Evolutionary conservation across 2,329 filamentous ascomycete genomes (phyloP), one percentile per base, ranked within the genome.

Genomic region (Ceratocystis colombiana): DNA sequence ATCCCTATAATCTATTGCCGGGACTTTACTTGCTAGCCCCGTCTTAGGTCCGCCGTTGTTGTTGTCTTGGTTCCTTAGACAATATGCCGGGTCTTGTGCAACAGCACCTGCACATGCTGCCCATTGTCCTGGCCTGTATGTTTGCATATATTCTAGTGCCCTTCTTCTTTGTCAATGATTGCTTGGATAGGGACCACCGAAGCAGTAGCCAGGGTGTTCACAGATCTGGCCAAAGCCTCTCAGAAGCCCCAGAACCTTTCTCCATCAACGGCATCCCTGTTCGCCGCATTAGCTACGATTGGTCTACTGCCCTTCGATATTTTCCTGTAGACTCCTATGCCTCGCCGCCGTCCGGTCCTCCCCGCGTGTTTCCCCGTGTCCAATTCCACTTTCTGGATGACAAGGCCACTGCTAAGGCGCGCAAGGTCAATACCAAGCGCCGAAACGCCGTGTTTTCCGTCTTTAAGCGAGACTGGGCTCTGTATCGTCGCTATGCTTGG

Each of bases 401-500:
- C 62, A n/a, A 44, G n/a, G 37, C 33, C 17, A 10, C 57, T 17
- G 20, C 33, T 2, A 50, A 64, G 44, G 57, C 30, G 20, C 68
- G 46, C 28, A 61, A 37, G 44, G 33, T 57, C 44, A 68, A 65
- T 45, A 45, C 20, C 28, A 45, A 65, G 73, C 59, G 78, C 77
- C 28, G 72, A 71, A 28, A 66, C 48, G 74, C 77, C 0, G 77
- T 82, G 33, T 77, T 77, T 53, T 72, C 71, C 0, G 74, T 75
- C 0, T 81, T 82, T 28, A 67, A 74, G 33, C 76, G 76, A 66
- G 76, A 76, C 68, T 81, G 81, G 78, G 73, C 76, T 12, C 77
- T 79, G 33, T 85, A 85, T 72, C 80, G 77, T 68, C 71, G 76
- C 57, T 72, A 78, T 64, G 82, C 82, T 1, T 84, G 81, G 80